Evolutionary conservation across 352 stramenopile genomes (phyloP), one percentile per base, ranked within the genome.

Genomic region (Sclerospora graminicola): DNA sequence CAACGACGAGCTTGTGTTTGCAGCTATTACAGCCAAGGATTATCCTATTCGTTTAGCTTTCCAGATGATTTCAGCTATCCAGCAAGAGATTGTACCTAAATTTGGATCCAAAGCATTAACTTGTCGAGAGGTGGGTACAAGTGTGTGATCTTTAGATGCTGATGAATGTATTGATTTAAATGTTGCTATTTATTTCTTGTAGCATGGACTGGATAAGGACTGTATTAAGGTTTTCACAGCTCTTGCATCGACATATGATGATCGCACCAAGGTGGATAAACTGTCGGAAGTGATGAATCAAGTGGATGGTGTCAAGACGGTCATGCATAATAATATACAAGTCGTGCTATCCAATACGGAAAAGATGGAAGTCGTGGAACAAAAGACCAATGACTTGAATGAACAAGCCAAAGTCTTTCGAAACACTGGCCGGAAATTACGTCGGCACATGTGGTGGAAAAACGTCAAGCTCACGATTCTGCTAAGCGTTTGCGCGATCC

Each of bases 321-420:
- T 86, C 32, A 92, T 92, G 80, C 77, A 89, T 61, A 81, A 89
- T 44, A 92, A 89, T 48, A 89, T 92, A 38, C 72, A 92, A 40
- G 73, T 92, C 30, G 80, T 89, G 36, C 52, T 92, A 15, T 81
- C 72, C 29, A 89, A 89, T 58, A 92, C 77, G 10, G 80, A 92
- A 60, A 92, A 92, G 58, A 89, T 92, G 75, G 77, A 92, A 39
- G 65, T 84, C 21, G 75, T 92, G 10, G 77, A 92, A 52, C 77
- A 89, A 45, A 92, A 89, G 57, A 86, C 77, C 34, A 89, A 86
- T 47, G 80, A 89, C 51, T 63, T 92, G 37, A 89, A 82, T 53
- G 77, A 89, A 48, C 80, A 92, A 38, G 80, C 77, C 51, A 92
- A 89, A 46, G 75, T 89, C 27, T 92, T 89, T 35, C 73, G 76